phyloP scores from a whole-genome alignment of 257 asterid genomes.

The Primulina eburnea region DNA sequence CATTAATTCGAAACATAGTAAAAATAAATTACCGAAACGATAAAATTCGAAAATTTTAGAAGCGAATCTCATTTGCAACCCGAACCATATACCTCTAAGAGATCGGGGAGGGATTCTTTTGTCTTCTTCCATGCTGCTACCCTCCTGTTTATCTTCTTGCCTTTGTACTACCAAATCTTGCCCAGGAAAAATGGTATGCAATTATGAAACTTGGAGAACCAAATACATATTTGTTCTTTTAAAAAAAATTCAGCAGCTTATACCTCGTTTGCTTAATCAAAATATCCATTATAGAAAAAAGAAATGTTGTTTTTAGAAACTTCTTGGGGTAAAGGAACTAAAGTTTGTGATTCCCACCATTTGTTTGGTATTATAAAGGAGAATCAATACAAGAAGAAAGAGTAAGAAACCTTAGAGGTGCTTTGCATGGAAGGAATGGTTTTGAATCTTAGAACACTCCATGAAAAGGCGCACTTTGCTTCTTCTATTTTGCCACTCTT shows the following conservation, averaged over 20 bases:
- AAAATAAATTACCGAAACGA: no score
- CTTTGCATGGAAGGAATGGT: conserved; percentile 51
- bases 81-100: conserved; percentile 36
- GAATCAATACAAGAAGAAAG: conserved; percentile 28
- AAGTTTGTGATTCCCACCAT: conserved; percentile 27
- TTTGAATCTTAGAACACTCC: conserved; percentile 44
- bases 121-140: conserved; percentile 38
- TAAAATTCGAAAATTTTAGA: not conserved
- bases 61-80: not conserved
- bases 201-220: not conserved
- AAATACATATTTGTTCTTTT: not conserved
- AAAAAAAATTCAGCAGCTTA: not conserved
- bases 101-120: conserved; percentile 40
- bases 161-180: conserved; percentile 33
- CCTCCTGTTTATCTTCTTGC: conserved; percentile 38
- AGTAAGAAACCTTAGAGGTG: conserved; percentile 38
- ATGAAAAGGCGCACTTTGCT: conserved; percentile 51
- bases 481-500: conserved; percentile 6
- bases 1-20: not conserved
- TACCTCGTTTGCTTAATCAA: conserved; percentile 69
- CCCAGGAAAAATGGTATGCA: conserved; percentile 23
- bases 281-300: conserved; percentile 40
- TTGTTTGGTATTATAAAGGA: conserved; percentile 49
- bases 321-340: conserved; percentile 11
- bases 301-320: conserved; percentile 14